Evolutionary conservation across 2,329 filamentous ascomycete species (phyloP).

Genomic region (Microsporum canis): DNA sequence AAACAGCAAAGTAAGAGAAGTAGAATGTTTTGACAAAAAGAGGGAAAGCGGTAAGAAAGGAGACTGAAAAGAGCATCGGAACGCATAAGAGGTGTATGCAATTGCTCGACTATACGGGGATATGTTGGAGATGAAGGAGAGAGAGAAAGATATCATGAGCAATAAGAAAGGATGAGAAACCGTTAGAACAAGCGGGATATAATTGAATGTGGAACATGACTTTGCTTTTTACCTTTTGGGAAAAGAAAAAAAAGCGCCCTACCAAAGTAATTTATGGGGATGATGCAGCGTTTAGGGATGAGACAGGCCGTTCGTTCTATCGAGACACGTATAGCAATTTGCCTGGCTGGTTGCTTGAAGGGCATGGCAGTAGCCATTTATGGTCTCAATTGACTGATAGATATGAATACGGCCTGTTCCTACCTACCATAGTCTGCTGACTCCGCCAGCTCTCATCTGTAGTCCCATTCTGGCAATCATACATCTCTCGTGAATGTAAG

Average conservation of each 20-base stretch:
- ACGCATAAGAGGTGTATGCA: neutral
- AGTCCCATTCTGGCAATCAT: neutral
- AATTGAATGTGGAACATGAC: neutral
- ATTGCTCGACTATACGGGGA: neutral
- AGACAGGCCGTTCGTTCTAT: neutral
- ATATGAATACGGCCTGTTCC: neutral
- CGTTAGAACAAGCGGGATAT: neutral
- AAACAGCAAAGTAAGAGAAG: constrained; percentile 1
- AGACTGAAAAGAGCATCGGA: neutral
- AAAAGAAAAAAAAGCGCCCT: neutral
- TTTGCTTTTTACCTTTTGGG: neutral
- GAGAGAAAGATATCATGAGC: neutral
- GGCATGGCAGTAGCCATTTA: neutral
- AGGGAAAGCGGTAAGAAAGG: neutral
- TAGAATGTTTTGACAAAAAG: neutral
- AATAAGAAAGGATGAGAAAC: neutral
- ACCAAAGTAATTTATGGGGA: neutral
- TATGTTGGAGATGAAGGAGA: neutral
- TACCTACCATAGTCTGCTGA: neutral
- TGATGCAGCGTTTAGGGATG: neutral
- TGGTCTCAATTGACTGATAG: neutral
- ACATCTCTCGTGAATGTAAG: neutral
- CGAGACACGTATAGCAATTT: neutral
- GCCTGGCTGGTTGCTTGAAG: neutral
- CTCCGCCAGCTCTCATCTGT: neutral